phyloP scores from a whole-genome alignment of 176 grass and related monocot genomes.

The Ananas comosus region DNA sequence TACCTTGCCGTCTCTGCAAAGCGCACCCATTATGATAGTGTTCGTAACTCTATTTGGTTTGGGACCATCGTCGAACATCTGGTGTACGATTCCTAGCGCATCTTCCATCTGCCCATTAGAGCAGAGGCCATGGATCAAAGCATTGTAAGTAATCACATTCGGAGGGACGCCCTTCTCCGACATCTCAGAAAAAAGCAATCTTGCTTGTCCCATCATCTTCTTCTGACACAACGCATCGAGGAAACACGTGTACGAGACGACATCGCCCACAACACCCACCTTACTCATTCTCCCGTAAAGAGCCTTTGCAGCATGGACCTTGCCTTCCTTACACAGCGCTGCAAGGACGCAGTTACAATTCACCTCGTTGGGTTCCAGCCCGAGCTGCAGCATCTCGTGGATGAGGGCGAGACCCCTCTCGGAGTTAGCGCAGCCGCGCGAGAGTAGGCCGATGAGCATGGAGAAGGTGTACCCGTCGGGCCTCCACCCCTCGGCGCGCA shows the following conservation, averaged over 20 bases:
- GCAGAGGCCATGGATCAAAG: conserved; percentile 5
- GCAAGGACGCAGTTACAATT: conserved; percentile 5
- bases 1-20: neutral
- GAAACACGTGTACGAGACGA: conserved; percentile 10
- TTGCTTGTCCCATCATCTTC: conserved; percentile 1
- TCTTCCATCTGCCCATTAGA: neutral
- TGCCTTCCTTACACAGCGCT: neutral
- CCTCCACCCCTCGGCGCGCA: neutral
- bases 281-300: conserved; percentile 13
- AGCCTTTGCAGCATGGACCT: neutral
- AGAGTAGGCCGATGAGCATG: conserved; percentile 5
- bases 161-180: conserved; percentile 3
- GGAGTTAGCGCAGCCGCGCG: conserved; percentile 4
- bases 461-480: conserved; percentile 7
- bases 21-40: neutral
- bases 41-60: neutral
- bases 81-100: neutral
- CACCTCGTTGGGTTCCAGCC: conserved; percentile 6
- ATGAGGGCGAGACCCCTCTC: conserved; percentile 1
- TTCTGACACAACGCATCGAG: conserved; percentile 5
- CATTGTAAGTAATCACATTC: conserved; percentile 10
- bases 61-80: neutral
- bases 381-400: conserved; percentile 5
- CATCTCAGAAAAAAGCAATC: conserved; percentile 14
- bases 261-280: conserved; percentile 4